Evolutionary conservation across 768 basidiomycete genomes (phyloP), one percentile per base, ranked within the genome.

Genomic region (Royoungia palumana): DNA sequence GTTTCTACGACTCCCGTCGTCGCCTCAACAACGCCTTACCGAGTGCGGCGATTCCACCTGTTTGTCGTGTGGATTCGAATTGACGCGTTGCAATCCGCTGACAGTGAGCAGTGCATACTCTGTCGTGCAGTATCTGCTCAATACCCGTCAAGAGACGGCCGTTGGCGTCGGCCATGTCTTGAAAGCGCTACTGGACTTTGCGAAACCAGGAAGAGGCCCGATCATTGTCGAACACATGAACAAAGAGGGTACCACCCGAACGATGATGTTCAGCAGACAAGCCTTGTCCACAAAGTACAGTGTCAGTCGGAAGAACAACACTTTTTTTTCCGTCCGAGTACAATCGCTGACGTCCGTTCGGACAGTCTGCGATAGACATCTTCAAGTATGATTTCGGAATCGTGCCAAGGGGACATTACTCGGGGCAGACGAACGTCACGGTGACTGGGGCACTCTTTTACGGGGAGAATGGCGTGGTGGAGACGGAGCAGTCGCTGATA

Each of bases 141-240:
- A n/a, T n/a, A n/a, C n/a, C n/a, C n/a, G n/a, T n/a, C n/a, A n/a
- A n/a, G n/a, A n/a, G n/a, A n/a, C n/a, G n/a, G n/a, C n/a, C n/a
- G n/a, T n/a, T n/a, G n/a, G n/a, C n/a, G n/a, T n/a, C n/a, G n/a
- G n/a, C n/a, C n/a, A n/a, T n/a, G n/a, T n/a, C n/a, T n/a, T 25
- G 24, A 11, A 80, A 48, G 69, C 85, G 83, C 58, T 85, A 52
- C 53, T 17, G 64, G 51, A 20, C 60, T 42, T 24, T 43, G 17
- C 55, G 19, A 50, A 32, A 13, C 42, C 42, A 17, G n/a, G 4
- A 14, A 13, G 19, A 41, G 16, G 44, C 12, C 48, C 45, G 5
- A 46, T 47, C 19, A 25, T 44, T 28, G 35, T 57, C 19, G 42
- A 57, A 41, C 32, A 41, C 42, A 41, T 25, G 50, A 25, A 38